These are phyloP conservation scores for Racocetra persica DNA, from an alignment of 371 early-diverging fungal genomes.

Conservation along the genomic window DNA sequence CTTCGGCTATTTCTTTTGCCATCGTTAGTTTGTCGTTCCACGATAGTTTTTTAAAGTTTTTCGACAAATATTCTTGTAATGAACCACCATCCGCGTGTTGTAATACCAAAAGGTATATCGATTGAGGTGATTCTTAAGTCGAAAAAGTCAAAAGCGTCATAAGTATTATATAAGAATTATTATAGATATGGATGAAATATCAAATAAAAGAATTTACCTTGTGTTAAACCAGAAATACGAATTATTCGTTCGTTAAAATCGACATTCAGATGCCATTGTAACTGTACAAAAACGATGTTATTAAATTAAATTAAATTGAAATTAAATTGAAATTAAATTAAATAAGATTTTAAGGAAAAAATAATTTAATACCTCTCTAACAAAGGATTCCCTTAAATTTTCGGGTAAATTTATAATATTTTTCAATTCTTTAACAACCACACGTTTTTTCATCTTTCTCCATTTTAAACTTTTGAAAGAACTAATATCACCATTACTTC, in stretches of 20 bases:
- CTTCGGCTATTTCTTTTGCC: slow-evolving; percentile 14
- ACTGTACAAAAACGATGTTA: background rate
- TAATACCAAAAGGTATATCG: background rate
- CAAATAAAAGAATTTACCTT: background rate
- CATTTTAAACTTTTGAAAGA: background rate
- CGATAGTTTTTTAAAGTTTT: background rate
- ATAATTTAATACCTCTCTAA: slow-evolving; percentile 18
- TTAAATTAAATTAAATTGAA: no score
- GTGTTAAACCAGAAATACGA: background rate
- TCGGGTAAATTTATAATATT: background rate
- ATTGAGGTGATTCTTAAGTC: no score
- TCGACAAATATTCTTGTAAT: background rate
- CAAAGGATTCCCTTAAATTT: background rate
- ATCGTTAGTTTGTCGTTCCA: slow-evolving; percentile 22
- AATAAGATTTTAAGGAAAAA: no score
- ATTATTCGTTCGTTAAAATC: slow-evolving; percentile 19
- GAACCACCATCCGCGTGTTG: slow-evolving; percentile 19
- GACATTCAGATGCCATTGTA: background rate
- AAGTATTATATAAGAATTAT: background rate
- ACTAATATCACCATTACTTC: background rate
- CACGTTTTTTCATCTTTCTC: background rate
- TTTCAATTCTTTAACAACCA: background rate
- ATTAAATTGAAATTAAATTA: no score
- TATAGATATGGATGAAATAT: background rate
- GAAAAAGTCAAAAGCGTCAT: no score